Evolutionary conservation across 139 green algal species (phyloP), one percentile per base, ranked within the genome.

Genomic region (Bryopsis sp.): DNA sequence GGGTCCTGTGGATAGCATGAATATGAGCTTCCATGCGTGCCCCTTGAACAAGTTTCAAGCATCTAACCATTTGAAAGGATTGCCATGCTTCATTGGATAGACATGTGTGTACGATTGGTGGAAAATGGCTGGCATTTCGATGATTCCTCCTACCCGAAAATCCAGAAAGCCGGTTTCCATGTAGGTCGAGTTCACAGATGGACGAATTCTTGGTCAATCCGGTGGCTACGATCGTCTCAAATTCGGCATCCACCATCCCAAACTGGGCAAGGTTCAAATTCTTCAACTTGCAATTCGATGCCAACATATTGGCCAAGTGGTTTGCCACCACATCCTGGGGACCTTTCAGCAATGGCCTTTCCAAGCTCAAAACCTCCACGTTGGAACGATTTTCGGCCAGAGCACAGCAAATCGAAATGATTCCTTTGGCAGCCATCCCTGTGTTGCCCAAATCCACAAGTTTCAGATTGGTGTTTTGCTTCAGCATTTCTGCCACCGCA

Each of bases 151-250:
- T 31, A 82, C 72, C 77, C 61, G 77, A 72, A 5, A 81, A 72
- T 19, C 57, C 58, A n/a, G 78, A 83, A 39, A 83, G 74, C 4
- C 54, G n/a, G 71, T 83, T 83, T 2, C 46, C 74, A 1, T 71
- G 32, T 28, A 83, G 60, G 57, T 77, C 74, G 28, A 83, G 57
- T 15, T 35, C 47, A 2, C 33, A 69, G 35, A 80, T 33, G 36
- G 3, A 33, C n/a, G 3, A 6, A 68, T 81, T 82, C 24, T 70
- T 64, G n/a, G 64, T 22, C 47, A 81, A 64, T 22, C 79, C 79
- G 54, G 82, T 79, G 29, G 68, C 70, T 8, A 82, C 67, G 29
- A 85, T 74, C 35, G 72, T 79, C 59, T 85, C 71, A 11, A 81
- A 47, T 36, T 76, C 59, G 48, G 33, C 48, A 68, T 85, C 79